These are phyloP conservation scores for Melampsora larici-populina DNA, from an alignment of 1,284 basidiomycete species.

Conservation along the genomic window DNA sequence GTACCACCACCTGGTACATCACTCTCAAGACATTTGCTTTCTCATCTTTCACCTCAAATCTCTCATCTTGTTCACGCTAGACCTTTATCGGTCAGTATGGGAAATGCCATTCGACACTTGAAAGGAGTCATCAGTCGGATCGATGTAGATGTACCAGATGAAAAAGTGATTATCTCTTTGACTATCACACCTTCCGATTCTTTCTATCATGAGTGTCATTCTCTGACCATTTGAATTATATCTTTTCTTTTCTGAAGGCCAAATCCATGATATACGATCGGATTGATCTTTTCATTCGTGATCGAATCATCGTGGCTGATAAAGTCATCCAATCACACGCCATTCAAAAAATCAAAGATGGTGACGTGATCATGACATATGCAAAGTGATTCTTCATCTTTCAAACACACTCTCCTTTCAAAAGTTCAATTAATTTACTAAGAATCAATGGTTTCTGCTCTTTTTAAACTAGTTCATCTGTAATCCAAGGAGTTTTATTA, in stretches of 20 bases:
- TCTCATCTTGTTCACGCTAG: conserved; percentile 78
- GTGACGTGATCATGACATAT: conserved; percentile 87
- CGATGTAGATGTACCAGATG: conserved; percentile 85
- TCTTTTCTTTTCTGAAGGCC: conserved; percentile 61
- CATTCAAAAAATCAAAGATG: conserved; percentile 86
- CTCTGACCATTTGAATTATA: neutral
- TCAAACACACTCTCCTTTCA: too few species aligned
- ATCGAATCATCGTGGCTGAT: conserved; percentile 88
- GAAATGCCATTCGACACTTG: conserved; percentile 87
- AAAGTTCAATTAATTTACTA: too few species aligned
- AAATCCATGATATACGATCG: conserved; percentile 77
- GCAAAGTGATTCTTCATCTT: conserved; percentile 63
- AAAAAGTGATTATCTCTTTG: conserved; percentile 67
- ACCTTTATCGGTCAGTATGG: conserved; percentile 92
- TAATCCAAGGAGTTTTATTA: conserved; percentile 85
- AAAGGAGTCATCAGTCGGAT: conserved; percentile 93
- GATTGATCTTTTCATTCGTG: conserved; percentile 90
- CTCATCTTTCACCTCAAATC: conserved; percentile 84
- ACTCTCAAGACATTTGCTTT: conserved; percentile 78
- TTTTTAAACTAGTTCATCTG: conserved; percentile 67
- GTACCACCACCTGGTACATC: conserved; percentile 75
- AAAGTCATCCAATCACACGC: conserved; percentile 88
- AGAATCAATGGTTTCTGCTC: neutral
- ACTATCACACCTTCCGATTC: neutral
- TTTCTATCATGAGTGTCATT: neutral